Percentiles rank a stretch among this genome's conserved stretches.
These are phyloP conservation scores for Beauveria pseudobassiana DNA, from an alignment of 2,329 filamentous ascomycete genomes.

Conservation along the genomic window DNA sequence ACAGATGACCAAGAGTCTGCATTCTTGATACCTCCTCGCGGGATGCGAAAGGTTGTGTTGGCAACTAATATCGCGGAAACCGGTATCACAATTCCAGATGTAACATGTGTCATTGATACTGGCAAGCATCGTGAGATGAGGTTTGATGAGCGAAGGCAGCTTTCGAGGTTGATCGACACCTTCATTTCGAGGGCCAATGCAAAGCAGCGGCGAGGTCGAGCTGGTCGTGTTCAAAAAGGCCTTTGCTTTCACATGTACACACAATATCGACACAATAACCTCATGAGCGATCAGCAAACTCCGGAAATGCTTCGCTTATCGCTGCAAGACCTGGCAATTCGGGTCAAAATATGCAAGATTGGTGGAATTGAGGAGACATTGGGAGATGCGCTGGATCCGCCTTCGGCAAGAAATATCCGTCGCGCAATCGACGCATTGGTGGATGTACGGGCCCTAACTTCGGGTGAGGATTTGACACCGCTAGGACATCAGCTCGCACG, in stretches of 20 bases:
- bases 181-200: conserved; percentile 95
- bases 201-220: conserved; percentile 87
- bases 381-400: conserved; percentile 79
- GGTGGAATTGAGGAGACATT: conserved; percentile 89
- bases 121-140: conserved; percentile 97
- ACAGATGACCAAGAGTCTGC: conserved; percentile 94
- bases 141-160: conserved; percentile 85
- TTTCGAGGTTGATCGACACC: conserved; percentile 84
- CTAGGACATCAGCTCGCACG: conserved; percentile 82
- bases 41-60: conserved; percentile 84
- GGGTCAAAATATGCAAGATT: conserved; percentile 95
- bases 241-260: conserved; percentile 96
- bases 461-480: conserved; percentile 74
- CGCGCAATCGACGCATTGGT: conserved; percentile 87
- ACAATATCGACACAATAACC: conserved; percentile 73
- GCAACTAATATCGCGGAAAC: conserved; percentile 98
- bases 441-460: conserved; percentile 83
- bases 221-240: conserved; percentile 90
- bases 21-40: conserved; percentile 75
- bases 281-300: conserved; percentile 87
- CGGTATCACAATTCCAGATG: conserved; percentile 95
- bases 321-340: conserved; percentile 87
- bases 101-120: conserved; percentile 93
- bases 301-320: conserved; percentile 94
- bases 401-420: conserved; percentile 84